Evolutionary conservation across 148 eudicot species (phyloP).

Genomic region (Dianthus caryophyllus): DNA sequence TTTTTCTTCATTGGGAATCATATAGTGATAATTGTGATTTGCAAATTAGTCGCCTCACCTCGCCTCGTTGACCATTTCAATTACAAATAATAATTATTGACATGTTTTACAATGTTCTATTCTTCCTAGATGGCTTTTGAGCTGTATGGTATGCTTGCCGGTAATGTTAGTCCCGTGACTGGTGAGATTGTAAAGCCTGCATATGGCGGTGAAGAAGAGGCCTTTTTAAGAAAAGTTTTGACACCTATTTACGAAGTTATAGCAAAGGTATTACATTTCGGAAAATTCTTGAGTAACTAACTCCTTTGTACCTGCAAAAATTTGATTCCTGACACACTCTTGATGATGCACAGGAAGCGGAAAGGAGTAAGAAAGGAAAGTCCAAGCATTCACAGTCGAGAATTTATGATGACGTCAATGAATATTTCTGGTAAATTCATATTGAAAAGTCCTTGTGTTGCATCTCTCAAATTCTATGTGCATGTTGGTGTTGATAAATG

Average conservation of each 20-base stretch:
- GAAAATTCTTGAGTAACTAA: background rate
- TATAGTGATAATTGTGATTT: background rate
- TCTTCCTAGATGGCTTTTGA: slow-evolving; percentile 84
- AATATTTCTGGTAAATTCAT: too few species aligned
- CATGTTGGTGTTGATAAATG: too few species aligned
- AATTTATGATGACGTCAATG: too few species aligned
- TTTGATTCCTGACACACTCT: background rate
- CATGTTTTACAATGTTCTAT: background rate
- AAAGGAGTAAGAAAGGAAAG: too few species aligned
- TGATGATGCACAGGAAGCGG: slow-evolving; percentile 56
- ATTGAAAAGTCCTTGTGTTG: too few species aligned
- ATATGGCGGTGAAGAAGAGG: slow-evolving; percentile 91
- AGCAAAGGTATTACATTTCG: slow-evolving; percentile 41
- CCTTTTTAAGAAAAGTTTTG: slow-evolving; percentile 75
- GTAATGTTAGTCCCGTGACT: slow-evolving; percentile 88
- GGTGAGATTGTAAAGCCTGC: slow-evolving; percentile 94
- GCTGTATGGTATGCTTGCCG: slow-evolving; percentile 92
- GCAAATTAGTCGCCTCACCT: background rate
- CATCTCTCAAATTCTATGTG: too few species aligned
- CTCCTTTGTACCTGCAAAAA: background rate
- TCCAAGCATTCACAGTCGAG: too few species aligned
- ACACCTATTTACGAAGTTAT: slow-evolving; percentile 81
- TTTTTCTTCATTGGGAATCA: background rate
- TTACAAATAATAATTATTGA: too few species aligned
- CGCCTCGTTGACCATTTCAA: too few species aligned